A percentile compares a stretch with the other conserved stretches of the same genome.
Conservation (phyloP, 2,329 filamentous ascomycete genomes). For the Zymoseptoria ardabiliae region DNA sequence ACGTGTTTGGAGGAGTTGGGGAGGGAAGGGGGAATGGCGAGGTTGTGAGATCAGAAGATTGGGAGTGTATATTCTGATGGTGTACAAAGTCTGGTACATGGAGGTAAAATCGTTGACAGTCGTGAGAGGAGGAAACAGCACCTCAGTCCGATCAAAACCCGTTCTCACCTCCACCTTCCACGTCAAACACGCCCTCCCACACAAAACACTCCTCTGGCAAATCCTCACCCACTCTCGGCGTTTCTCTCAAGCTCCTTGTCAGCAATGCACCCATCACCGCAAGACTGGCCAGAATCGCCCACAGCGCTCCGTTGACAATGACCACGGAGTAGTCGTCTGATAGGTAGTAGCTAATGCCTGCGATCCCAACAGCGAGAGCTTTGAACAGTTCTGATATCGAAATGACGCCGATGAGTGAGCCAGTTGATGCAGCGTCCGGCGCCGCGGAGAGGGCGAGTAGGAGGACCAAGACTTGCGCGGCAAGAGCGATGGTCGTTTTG, state of each 20-base stretch:
- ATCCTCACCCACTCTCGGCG: conserved; percentile 39
- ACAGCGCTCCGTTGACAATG: conserved; percentile 39
- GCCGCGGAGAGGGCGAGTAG: conserved; percentile 43
- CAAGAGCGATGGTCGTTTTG: conserved; percentile 37
- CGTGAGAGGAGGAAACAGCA: not conserved
- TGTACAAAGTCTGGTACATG: not conserved
- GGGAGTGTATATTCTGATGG: not conserved
- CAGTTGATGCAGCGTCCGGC: conserved; percentile 41
- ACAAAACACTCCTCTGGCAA: conserved; percentile 35
- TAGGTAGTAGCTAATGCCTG: conserved; percentile 40
- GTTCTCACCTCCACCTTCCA: conserved; percentile 26
- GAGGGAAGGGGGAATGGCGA: not conserved
- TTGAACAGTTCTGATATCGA: conserved; percentile 41
- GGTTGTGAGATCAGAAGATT: not conserved
- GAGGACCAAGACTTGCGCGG: conserved; percentile 37
- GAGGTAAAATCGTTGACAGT: not conserved
- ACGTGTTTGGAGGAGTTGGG: conserved; percentile 18
- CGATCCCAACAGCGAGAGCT: conserved; percentile 40
- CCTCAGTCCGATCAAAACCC: conserved; percentile 10
- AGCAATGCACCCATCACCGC: conserved; percentile 36
- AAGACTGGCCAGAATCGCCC: conserved; percentile 36
- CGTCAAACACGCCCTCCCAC: conserved; percentile 44
- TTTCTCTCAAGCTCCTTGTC: conserved; percentile 39
- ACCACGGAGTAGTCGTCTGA: conserved; percentile 38
- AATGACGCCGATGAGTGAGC: conserved; percentile 43